phyloP scores from a whole-genome alignment of 2,329 filamentous ascomycete genomes.

The Chalaropsis thielavioides region DNA sequence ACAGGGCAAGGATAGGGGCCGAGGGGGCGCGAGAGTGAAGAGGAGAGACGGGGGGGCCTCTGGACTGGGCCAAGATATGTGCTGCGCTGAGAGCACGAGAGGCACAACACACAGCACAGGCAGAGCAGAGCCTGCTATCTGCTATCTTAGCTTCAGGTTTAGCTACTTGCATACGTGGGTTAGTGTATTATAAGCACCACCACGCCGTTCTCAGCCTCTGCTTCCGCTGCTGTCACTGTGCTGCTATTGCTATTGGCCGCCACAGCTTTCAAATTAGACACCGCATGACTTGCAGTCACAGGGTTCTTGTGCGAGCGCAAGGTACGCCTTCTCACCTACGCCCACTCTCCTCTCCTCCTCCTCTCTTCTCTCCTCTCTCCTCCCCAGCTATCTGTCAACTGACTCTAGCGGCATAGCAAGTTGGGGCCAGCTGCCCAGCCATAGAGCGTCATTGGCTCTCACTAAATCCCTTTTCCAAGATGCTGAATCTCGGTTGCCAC shows the following conservation, averaged over 20 bases:
- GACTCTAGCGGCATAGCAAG: background rate
- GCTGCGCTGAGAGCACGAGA: no score
- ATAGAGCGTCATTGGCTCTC: background rate
- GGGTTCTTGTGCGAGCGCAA: background rate
- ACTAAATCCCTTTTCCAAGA: background rate
- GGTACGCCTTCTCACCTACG: no score
- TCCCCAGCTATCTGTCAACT: background rate
- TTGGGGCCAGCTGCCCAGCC: background rate
- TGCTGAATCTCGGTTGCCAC: slow-evolving; percentile 1
- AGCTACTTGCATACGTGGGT: background rate
- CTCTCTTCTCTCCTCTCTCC: background rate
- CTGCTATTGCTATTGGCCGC: background rate
- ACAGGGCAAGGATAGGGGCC: no score
- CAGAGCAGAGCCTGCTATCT: no score
- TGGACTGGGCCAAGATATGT: no score
- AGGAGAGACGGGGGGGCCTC: no score
- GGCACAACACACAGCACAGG: no score
- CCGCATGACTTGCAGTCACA: background rate
- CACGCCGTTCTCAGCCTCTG: no score
- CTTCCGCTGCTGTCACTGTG: background rate
- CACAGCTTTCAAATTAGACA: background rate
- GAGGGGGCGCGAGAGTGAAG: no score
- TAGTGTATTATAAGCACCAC: no score
- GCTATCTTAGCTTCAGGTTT: no score
- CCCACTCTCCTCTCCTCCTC: no score